A percentile compares a stretch with the other conserved stretches of the same genome.
Evolutionary conservation across 2,329 filamentous ascomycete genomes (phyloP).

Genomic region (Penicillium aurantiogriseum): DNA sequence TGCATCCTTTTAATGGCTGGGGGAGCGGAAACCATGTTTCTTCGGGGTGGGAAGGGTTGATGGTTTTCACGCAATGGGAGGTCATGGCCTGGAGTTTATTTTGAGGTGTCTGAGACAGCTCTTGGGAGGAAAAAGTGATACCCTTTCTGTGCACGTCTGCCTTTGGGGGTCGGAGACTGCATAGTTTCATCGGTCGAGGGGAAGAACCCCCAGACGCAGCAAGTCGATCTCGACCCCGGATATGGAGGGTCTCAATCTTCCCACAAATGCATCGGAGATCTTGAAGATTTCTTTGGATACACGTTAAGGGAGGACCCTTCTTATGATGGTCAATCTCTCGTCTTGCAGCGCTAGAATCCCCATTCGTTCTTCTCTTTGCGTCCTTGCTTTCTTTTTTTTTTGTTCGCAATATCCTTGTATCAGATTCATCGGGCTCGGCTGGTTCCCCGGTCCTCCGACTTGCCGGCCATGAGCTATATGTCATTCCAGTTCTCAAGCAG

Average conservation of each 20-base stretch:
- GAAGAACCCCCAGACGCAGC: constrained; percentile 30
- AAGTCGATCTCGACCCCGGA: constrained; percentile 23
- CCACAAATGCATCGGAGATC: constrained; percentile 31
- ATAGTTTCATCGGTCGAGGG: constrained; percentile 38
- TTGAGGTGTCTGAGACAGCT: constrained; percentile 42
- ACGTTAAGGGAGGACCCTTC: constrained; percentile 1
- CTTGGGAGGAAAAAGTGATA: constrained; percentile 46
- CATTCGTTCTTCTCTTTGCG: constrained; percentile 28
- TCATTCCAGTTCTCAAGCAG: constrained; percentile 21
- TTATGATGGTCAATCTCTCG: constrained; percentile 23
- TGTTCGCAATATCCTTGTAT: constrained; percentile 26
- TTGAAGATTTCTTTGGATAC: constrained; percentile 27
- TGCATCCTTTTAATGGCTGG: constrained; percentile 26
- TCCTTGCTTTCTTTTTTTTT: constrained; percentile 19
- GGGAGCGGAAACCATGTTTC: constrained; percentile 26
- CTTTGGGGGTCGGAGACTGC: constrained; percentile 38
- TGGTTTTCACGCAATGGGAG: constrained; percentile 33
- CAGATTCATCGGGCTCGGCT: constrained; percentile 20
- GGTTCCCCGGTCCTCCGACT: constrained; percentile 15
- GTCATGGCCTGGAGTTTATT: constrained; percentile 37
- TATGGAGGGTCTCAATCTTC: constrained; percentile 26
- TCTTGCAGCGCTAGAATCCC: constrained; percentile 37
- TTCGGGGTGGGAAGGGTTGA: constrained; percentile 27
- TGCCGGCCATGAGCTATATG: constrained; percentile 17
- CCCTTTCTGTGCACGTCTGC: constrained; percentile 44